Conservation (phyloP, 2,329 filamentous ascomycete species). For the Cyclaneusma minus region DNA sequence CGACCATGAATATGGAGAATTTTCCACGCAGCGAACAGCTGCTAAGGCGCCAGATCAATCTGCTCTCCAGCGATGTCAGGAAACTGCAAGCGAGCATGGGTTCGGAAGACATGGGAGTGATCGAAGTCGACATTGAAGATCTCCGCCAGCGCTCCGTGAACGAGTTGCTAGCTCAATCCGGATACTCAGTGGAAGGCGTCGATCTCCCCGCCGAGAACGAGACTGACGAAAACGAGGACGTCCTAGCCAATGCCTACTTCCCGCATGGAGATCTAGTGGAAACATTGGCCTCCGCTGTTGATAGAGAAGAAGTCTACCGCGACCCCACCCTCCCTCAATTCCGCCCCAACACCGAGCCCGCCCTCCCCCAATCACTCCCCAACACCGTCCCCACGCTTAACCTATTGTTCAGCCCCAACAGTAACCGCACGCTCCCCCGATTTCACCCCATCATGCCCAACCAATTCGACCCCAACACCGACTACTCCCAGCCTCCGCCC, state of each 20-base stretch:
- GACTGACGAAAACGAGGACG: conserved; percentile 18
- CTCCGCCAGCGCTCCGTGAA: conserved; percentile 13
- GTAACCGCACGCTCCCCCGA: conserved; percentile 1
- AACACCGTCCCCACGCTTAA: conserved; percentile 5
- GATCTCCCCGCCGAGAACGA: conserved; percentile 6
- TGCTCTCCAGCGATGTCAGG: no score
- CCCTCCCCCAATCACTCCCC: conserved; percentile 9
- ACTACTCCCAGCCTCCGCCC: conserved; percentile 6
- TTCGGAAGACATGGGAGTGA: neutral
- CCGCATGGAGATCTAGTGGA: conserved; percentile 1
- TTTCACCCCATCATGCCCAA: conserved; percentile 5
- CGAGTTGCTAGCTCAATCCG: conserved; percentile 13
- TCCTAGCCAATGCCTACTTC: neutral
- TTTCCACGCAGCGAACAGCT: no score
- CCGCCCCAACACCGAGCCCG: conserved; percentile 33
- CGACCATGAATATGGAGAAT: no score
- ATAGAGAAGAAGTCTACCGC: conserved; percentile 14
- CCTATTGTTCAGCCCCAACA: conserved; percentile 4
- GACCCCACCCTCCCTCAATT: conserved; percentile 58
- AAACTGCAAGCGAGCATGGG: neutral
- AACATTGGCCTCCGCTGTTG: no score
- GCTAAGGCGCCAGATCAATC: no score
- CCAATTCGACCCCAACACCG: conserved; percentile 9
- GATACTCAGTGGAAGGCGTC: conserved; percentile 10
- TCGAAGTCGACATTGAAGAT: conserved; percentile 13